These are phyloP conservation scores for Speleostelium caveatum DNA, from an alignment of 78 protist species.

Conservation along the genomic window DNA sequence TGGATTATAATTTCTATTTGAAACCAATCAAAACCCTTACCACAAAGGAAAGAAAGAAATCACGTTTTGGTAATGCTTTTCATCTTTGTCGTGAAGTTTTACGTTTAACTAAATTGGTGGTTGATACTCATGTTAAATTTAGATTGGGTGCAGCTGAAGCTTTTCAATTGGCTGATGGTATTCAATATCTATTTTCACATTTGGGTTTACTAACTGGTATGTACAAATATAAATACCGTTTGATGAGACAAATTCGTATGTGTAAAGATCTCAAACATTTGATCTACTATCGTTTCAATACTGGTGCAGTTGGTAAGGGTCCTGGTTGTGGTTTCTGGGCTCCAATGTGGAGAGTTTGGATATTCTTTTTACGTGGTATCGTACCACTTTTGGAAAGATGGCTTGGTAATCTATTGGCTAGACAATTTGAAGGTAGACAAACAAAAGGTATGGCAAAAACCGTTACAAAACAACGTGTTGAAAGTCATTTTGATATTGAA, in stretches of 20 bases:
- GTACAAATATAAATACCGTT: constrained; percentile 99
- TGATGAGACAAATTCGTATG: constrained; percentile 99
- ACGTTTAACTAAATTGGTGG: constrained; percentile 98
- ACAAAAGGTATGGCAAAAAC: constrained; percentile 96
- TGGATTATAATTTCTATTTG: constrained; percentile 99
- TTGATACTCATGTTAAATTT: constrained; percentile 99
- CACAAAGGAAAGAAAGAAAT: constrained; percentile 99
- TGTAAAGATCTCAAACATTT: constrained; percentile 98
- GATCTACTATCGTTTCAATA: constrained; percentile 98
- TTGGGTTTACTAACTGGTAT: constrained; percentile 99
- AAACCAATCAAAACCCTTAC: constrained; percentile 99
- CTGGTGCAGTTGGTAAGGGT: constrained; percentile 99
- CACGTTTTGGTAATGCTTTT: constrained; percentile 99
- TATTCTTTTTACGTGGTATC: constrained; percentile 99
- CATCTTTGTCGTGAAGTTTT: constrained; percentile 99
- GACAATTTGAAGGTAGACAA: constrained; percentile 99
- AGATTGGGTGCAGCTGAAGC: constrained; percentile 98
- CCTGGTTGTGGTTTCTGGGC: constrained; percentile 99
- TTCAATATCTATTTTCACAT: constrained; percentile 98
- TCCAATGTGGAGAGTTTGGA: constrained; percentile 99
- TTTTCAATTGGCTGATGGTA: constrained; percentile 96
- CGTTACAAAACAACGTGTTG: constrained; percentile 99
- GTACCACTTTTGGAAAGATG: constrained; percentile 99
- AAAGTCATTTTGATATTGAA: constrained; percentile 98
- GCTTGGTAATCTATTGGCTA: constrained; percentile 99